Evolutionary conservation across 225 moss, liverwort and hornwort species (phyloP).

Genomic region (Marchantia paleacea): DNA sequence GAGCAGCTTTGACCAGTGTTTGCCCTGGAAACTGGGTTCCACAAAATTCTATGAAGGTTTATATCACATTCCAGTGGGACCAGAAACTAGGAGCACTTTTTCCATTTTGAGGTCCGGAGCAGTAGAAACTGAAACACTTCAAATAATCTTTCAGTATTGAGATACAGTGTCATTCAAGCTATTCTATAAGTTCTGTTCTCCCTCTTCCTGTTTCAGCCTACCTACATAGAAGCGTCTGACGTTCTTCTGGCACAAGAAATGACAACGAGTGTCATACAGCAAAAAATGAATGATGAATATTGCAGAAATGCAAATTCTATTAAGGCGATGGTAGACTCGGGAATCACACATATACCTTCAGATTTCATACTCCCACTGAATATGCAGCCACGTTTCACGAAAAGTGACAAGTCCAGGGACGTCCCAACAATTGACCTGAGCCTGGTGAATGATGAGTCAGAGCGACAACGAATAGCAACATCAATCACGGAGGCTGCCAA

Average conservation of each 20-base stretch:
- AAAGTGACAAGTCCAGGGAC: conserved; percentile 13
- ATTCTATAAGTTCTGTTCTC: neutral
- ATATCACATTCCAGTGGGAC: neutral
- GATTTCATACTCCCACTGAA: conserved; percentile 9
- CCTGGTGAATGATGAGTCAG: conserved; percentile 4
- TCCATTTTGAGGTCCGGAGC: neutral
- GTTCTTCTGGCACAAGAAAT: neutral
- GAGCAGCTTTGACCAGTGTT: neutral
- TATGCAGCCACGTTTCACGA: conserved; percentile 20
- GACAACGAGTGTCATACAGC: conserved; percentile 4
- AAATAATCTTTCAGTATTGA: neutral
- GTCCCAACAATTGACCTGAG: conserved; percentile 9
- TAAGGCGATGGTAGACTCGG: conserved; percentile 16
- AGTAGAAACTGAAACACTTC: neutral
- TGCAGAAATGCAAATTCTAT: conserved; percentile 5
- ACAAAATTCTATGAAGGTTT: neutral
- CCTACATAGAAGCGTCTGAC: neutral
- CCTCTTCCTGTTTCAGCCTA: neutral
- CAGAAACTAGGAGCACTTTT: neutral
- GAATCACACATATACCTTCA: conserved; percentile 9
- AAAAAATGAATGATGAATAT: neutral
- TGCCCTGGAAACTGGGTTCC: neutral
- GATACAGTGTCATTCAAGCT: neutral
- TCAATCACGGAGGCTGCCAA: conserved; percentile 1
- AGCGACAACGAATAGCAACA: conserved; percentile 14